Evolutionary conservation across 2,329 filamentous ascomycete genomes (phyloP).

Genomic region (Bipolaris sorokiniana): DNA sequence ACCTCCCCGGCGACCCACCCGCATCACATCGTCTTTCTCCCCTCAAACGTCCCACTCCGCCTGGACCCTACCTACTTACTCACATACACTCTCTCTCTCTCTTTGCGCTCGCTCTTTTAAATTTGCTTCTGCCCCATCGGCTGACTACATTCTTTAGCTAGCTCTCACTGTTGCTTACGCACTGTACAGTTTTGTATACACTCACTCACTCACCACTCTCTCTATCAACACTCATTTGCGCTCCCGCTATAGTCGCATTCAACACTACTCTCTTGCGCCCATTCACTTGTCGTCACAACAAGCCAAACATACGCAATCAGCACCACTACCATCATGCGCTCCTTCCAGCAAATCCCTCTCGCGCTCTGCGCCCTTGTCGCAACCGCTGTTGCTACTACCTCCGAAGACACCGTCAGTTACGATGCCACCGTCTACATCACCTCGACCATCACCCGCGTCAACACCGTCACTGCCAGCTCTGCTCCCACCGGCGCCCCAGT

Average conservation of each 20-base stretch:
- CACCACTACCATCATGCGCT: constrained; percentile 40
- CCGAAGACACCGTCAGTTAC: constrained; percentile 25
- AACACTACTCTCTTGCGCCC: constrained; percentile 9
- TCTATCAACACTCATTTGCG: constrained; percentile 23
- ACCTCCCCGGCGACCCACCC: constrained; percentile 21
- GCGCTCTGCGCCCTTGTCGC: constrained; percentile 45
- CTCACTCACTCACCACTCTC: constrained; percentile 9
- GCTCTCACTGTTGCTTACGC: constrained; percentile 1
- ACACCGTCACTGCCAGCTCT: constrained; percentile 47
- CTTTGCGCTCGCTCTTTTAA: constrained; percentile 6
- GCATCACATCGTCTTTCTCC: constrained; percentile 23
- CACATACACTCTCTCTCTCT: constrained; percentile 23
- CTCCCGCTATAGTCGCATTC: constrained; percentile 19
- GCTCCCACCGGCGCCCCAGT: constrained; percentile 33
- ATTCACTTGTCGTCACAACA: constrained; percentile 5
- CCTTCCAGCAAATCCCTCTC: constrained; percentile 43
- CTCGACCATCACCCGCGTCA: constrained; percentile 47
- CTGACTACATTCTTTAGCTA: constrained; percentile 5
- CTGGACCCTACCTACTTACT: constrained; percentile 10
- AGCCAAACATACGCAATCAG: constrained; percentile 12
- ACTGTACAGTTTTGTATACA: neutral
- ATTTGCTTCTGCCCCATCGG: constrained; percentile 2
- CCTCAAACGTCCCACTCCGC: constrained; percentile 27
- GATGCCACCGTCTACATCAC: constrained; percentile 48
- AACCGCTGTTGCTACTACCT: constrained; percentile 34